These are phyloP conservation scores for Blastocystis sp. DNA, from an alignment of 352 stramenopile genomes.

Conservation along the genomic window DNA sequence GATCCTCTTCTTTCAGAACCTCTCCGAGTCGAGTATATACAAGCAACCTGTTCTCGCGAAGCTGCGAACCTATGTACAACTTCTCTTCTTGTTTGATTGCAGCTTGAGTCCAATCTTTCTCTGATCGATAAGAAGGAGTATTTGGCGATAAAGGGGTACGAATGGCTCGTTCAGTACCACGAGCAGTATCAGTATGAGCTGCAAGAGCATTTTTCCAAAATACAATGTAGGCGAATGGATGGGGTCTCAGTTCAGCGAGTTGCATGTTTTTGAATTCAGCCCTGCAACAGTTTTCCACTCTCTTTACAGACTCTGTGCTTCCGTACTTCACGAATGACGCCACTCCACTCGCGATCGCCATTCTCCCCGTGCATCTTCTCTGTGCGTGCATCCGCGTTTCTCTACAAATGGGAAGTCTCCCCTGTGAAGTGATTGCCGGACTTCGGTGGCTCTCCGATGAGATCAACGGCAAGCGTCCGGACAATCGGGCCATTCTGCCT, in stretches of 20 bases:
- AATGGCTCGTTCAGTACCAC: conserved; percentile 44
- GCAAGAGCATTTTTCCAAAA: conserved; percentile 12
- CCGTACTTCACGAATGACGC: background rate
- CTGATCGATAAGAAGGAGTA: conserved; percentile 13
- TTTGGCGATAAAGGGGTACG: conserved; percentile 23
- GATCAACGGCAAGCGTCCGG: background rate
- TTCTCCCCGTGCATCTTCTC: background rate
- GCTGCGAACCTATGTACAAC: conserved; percentile 26
- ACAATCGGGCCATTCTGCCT: background rate
- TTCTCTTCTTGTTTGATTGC: background rate
- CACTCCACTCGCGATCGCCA: background rate
- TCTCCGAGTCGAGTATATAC: conserved; percentile 31
- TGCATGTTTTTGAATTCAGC: conserved; percentile 25
- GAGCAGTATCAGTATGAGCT: background rate
- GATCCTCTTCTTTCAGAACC: background rate
- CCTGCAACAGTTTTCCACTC: background rate
- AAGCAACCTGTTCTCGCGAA: background rate
- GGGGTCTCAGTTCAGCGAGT: background rate
- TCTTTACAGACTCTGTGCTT: background rate
- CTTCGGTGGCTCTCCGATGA: background rate
- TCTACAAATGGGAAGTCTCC: background rate
- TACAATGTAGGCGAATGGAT: background rate
- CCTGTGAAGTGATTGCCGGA: background rate
- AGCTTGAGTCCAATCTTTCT: background rate
- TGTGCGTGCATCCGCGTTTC: background rate